phyloP scores from a whole-genome alignment of 2,329 filamentous ascomycete species.

The Hymenoscyphus albidus region DNA sequence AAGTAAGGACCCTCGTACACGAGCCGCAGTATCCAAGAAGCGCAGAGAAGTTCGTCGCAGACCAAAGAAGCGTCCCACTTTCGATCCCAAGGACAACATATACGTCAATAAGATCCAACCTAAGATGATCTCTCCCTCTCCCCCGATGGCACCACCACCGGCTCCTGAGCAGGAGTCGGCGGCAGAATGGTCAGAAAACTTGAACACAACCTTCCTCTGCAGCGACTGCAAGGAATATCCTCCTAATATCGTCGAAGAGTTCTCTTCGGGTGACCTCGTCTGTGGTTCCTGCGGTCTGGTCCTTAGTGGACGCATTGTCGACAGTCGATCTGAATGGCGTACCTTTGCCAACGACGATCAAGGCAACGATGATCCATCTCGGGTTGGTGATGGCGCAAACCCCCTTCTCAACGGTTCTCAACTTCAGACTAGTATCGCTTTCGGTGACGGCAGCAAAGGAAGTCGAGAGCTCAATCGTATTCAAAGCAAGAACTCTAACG shows the following conservation, averaged over 20 bases:
- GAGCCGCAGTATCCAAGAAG: slow-evolving; percentile 32
- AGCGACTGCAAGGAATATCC: slow-evolving; percentile 87
- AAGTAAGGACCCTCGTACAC: slow-evolving; percentile 32
- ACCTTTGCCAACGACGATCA: slow-evolving; percentile 99
- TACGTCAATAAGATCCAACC: slow-evolving; percentile 34
- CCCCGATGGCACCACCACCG: slow-evolving; percentile 11
- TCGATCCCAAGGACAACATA: slow-evolving; percentile 42
- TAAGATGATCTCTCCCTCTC: slow-evolving; percentile 46
- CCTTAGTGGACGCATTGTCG: slow-evolving; percentile 84
- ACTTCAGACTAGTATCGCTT: slow-evolving; percentile 83
- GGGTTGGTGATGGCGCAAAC: slow-evolving; percentile 93
- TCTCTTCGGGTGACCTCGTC: slow-evolving; percentile 86
- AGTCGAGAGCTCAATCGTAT: slow-evolving; percentile 75
- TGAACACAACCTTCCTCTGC: slow-evolving; percentile 82
- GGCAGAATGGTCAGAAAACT: slow-evolving; percentile 56
- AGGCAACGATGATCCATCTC: slow-evolving; percentile 91
- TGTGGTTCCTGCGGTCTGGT: slow-evolving; percentile 90
- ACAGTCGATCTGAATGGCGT: slow-evolving; percentile 96
- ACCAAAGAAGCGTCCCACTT: slow-evolving; percentile 39
- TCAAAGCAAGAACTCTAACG: slow-evolving; percentile 75
- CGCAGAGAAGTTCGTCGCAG: slow-evolving; percentile 36
- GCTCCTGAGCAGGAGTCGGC: slow-evolving; percentile 25
- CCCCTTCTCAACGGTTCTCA: slow-evolving; percentile 86
- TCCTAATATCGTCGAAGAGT: slow-evolving; percentile 91
- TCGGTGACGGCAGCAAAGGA: slow-evolving; percentile 67